Evolutionary conservation across 805 yeast genomes (phyloP).

Genomic region (Spathaspora passalidarum): DNA sequence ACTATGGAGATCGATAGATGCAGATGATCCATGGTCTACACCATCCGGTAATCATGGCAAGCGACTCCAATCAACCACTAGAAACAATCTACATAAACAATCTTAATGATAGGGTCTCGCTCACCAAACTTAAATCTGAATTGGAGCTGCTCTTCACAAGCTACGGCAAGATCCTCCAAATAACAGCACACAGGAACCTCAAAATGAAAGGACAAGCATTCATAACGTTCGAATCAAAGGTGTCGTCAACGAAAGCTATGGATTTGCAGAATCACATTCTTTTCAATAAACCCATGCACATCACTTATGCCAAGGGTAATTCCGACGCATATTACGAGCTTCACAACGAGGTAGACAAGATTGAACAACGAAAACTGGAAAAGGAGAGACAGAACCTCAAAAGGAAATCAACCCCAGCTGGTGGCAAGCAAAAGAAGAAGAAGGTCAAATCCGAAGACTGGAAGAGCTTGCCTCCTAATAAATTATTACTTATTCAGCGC

Average conservation of each 20-base stretch:
- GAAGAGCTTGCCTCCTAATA: constrained; percentile 61
- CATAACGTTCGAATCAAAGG: constrained; percentile 47
- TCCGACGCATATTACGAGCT: constrained; percentile 37
- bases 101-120: constrained; percentile 64
- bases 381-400: constrained; percentile 10
- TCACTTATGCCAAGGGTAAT: constrained; percentile 40
- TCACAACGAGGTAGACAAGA: constrained; percentile 15
- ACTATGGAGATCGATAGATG: no score
- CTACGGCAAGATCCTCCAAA: constrained; percentile 47
- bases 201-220: constrained; percentile 82
- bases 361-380: constrained; percentile 16
- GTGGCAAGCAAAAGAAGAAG: constrained; percentile 13
- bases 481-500: constrained; percentile 62
- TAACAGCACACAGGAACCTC: constrained; percentile 60
- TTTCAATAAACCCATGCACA: constrained; percentile 47
- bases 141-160: constrained; percentile 41
- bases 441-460: constrained; percentile 17
- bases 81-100: constrained; percentile 63
- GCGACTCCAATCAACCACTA: constrained; percentile 6
- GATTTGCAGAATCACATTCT: constrained; percentile 39
- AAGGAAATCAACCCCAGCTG: constrained; percentile 3
- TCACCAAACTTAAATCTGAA: constrained; percentile 44
- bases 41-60: neutral
- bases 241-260: constrained; percentile 46
- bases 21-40: no score